Conservation (phyloP, 768 basidiomycete species). For the Tricholoma terreum region DNA sequence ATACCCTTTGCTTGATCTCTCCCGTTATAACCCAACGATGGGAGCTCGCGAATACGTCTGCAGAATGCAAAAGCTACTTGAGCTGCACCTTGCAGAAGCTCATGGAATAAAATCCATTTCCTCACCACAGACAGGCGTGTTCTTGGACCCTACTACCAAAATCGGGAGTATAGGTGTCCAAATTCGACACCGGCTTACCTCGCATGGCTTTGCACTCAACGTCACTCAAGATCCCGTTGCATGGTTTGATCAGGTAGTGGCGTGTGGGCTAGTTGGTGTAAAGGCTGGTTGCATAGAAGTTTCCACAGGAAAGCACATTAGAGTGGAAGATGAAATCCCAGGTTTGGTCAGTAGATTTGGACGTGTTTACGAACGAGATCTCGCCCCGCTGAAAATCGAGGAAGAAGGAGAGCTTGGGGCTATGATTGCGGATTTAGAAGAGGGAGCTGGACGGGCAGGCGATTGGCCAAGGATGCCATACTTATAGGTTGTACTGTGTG, state of each 20-base stretch:
- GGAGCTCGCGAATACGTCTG: slow-evolving; percentile 83
- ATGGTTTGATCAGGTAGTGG: slow-evolving; percentile 89
- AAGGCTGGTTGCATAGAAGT: slow-evolving; percentile 66
- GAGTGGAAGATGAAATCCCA: slow-evolving; percentile 49
- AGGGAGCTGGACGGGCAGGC: slow-evolving; percentile 40
- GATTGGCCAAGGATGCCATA: slow-evolving; percentile 37
- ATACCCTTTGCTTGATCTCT: slow-evolving; percentile 89
- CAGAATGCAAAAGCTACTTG: slow-evolving; percentile 70
- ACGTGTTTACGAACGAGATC: slow-evolving; percentile 44
- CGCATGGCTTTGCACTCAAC: slow-evolving; percentile 94
- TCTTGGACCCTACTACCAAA: slow-evolving; percentile 76
- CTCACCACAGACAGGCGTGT: slow-evolving; percentile 88
- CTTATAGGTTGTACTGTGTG: too few relatives aligned
- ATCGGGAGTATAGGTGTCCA: slow-evolving; percentile 96
- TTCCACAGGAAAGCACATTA: slow-evolving; percentile 36
- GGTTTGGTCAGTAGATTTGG: slow-evolving; percentile 50
- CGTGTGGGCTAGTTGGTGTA: slow-evolving; percentile 87
- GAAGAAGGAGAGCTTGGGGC: slow-evolving; percentile 46
- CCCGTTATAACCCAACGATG: slow-evolving; percentile 68
- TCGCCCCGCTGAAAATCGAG: slow-evolving; percentile 40
- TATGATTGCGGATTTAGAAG: slow-evolving; percentile 46
- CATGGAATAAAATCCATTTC: slow-evolving; percentile 57
- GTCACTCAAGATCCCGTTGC: slow-evolving; percentile 72
- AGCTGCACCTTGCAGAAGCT: slow-evolving; percentile 54
- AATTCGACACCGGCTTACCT: slow-evolving; percentile 89